A percentile compares a stretch with the other conserved stretches of the same genome.
Conservation (phyloP, 805 yeast species). For the Candida pseudoglaebosa region DNA sequence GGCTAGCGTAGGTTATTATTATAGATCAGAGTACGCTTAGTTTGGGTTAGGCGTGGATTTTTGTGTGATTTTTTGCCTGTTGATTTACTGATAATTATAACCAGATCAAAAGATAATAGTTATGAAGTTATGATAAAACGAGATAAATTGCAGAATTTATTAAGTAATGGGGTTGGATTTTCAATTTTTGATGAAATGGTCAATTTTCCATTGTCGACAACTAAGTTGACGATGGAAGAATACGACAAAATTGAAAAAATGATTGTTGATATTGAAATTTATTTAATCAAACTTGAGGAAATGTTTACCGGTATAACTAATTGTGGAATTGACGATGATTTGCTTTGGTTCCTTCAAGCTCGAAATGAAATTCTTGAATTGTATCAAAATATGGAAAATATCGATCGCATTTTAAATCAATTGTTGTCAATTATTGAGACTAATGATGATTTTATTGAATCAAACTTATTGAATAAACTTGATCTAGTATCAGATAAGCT, state of each 20-base stretch:
- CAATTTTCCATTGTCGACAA: conserved; percentile 13
- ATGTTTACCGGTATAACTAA: conserved; percentile 12
- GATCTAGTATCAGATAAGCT: conserved; percentile 24
- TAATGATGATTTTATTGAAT: conserved; percentile 8
- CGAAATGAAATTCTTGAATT: conserved; percentile 17
- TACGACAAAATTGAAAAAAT: conserved; percentile 23
- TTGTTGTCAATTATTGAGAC: conserved; percentile 16
- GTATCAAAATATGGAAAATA: conserved; percentile 15
- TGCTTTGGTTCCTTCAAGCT: conserved; percentile 26
- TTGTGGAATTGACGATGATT: conserved; percentile 6
- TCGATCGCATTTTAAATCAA: conserved; percentile 23
- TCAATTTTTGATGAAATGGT: conserved; percentile 21
- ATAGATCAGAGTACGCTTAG: no score
- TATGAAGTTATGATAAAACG: conserved; percentile 1
- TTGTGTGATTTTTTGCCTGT: no score
- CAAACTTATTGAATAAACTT: conserved; percentile 19
- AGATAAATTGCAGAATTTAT: conserved; percentile 14
- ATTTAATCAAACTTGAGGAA: conserved; percentile 17
- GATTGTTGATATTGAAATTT: conserved; percentile 24
- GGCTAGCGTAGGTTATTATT: no score
- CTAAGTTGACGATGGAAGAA: conserved; percentile 19
- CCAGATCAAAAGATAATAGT: no score
- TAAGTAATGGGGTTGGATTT: conserved; percentile 16
- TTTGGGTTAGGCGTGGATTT: no score
- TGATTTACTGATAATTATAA: no score